Percentiles rank a stretch among this genome's conserved stretches.
Evolutionary conservation across 2,329 filamentous ascomycete genomes (phyloP).

Genomic region (Colletotrichum gigasporum): DNA sequence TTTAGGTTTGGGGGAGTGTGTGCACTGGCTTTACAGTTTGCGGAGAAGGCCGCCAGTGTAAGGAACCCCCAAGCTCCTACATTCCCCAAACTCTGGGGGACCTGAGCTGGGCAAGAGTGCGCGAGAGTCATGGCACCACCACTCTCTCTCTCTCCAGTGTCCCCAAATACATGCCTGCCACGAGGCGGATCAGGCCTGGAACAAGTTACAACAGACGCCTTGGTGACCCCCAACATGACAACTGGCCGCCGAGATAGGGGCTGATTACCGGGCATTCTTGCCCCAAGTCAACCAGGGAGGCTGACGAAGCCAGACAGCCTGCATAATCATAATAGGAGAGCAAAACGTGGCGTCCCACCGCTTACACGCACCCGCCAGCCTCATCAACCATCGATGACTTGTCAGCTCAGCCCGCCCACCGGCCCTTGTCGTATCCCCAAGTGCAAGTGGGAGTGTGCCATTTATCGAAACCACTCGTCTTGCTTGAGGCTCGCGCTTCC

Average conservation of each 20-base stretch:
- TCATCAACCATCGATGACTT: not conserved
- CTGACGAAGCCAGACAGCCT: not conserved
- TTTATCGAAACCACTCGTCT: too few relatives aligned
- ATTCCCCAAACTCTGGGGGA: constrained; percentile 24
- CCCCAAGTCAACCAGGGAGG: not conserved
- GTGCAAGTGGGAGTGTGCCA: too few relatives aligned
- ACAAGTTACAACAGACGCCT: not conserved
- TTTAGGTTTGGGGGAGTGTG: constrained; percentile 2
- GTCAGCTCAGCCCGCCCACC: not conserved
- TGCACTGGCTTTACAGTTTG: constrained; percentile 8
- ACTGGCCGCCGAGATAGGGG: constrained; percentile 6
- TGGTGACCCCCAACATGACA: constrained; percentile 3
- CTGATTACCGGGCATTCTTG: constrained; percentile 11
- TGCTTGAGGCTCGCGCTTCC: not conserved
- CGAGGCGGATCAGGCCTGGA: constrained; percentile 3
- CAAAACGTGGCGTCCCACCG: constrained; percentile 8
- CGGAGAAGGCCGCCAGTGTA: constrained; percentile 19
- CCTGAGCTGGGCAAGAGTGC: too few relatives aligned
- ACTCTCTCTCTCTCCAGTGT: not conserved
- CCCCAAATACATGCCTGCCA: constrained; percentile 2
- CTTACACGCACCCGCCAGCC: constrained; percentile 12
- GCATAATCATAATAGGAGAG: not conserved
- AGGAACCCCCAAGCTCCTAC: constrained; percentile 17
- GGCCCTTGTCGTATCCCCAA: constrained; percentile 1
- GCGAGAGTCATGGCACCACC: not conserved